Evolutionary conservation across 2,329 filamentous ascomycete species (phyloP), one percentile per base, ranked within the genome.

Genomic region (Drechslerella dactyloides): DNA sequence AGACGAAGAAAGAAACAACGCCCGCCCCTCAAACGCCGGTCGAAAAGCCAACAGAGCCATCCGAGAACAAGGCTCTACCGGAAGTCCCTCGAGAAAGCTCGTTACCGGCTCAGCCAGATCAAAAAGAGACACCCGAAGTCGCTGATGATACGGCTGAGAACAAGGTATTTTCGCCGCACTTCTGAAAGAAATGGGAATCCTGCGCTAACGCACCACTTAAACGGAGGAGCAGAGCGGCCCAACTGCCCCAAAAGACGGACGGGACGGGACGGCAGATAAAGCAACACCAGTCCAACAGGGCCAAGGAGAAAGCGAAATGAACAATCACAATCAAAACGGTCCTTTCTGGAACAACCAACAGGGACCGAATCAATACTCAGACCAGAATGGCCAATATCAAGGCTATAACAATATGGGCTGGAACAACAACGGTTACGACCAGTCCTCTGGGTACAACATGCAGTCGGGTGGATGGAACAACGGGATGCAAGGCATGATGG

Each of bases 1-100:
- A 81, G 57, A 79, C 81, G 61, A 76, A 78, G 54, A 78, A 81
- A 48, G 77, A 78, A 33, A 76, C 77, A 27, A 78, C 80, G 21
- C 79, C 81, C 10, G 75, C 75, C 15, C 59, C 60, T 30, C 59
- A 60, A 57, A 52, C 55, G 2, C 55, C 68, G 13, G 55, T 59
- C 8, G 68, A 72, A 33, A 65, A 72, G 17, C 50, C 68, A 1
- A 23, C 24, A 6, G 60, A 65, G 27, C 17, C 48, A n/a, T 35
- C 51, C 24, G 50, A 30, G 1, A 33, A 23, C 13, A 23, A 50
- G 13, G 42, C 52, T 35, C 53, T 33, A n/a, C 56, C 60, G n/a
- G 68, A 72, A 33, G 10, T 60, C 21, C 30, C 50, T 40, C 60
- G 60, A 37, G 60, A 64, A 44, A 50, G 40, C 23, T 72, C 68